A percentile compares a stretch with the other conserved stretches of the same genome.
Conservation (phyloP, 257 asterid species). For the Lycium barbarum region DNA sequence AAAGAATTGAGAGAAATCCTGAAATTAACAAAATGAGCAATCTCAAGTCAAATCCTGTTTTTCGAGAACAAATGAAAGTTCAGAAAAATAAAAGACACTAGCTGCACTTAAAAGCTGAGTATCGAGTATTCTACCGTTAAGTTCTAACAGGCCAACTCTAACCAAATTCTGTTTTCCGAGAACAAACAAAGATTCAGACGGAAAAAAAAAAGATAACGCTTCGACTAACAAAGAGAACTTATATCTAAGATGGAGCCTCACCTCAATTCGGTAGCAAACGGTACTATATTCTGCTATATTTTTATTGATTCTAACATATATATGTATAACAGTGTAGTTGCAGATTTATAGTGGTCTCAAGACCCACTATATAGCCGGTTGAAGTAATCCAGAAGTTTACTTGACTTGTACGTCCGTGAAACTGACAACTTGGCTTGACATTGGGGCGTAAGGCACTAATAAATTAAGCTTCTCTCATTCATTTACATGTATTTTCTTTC, state of each 20-base stretch:
- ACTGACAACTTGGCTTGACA: slow-evolving; percentile 13
- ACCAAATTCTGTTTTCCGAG: background rate
- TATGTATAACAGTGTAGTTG: background rate
- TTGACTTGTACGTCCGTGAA: slow-evolving; percentile 21
- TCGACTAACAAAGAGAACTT: background rate
- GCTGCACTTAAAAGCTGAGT: too few species aligned
- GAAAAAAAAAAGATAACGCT: background rate
- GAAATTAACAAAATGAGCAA: background rate
- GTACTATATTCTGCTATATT: background rate
- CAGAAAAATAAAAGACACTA: background rate
- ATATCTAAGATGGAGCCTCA: background rate
- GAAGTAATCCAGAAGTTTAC: slow-evolving; percentile 9
- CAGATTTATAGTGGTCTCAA: background rate
- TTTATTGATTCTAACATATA: background rate
- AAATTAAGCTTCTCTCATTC: background rate
- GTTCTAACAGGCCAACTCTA: background rate
- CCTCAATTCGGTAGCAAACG: background rate
- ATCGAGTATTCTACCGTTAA: too few species aligned
- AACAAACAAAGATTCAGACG: background rate
- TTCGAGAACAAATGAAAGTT: background rate
- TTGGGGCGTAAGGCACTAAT: background rate
- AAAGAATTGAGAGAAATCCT: background rate
- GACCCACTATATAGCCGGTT: background rate
- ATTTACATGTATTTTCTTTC: slow-evolving; percentile 12
- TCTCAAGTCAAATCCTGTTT: background rate